phyloP scores from a whole-genome alignment of 169 alveolate species.

The Plasmodium billcollinsi region DNA sequence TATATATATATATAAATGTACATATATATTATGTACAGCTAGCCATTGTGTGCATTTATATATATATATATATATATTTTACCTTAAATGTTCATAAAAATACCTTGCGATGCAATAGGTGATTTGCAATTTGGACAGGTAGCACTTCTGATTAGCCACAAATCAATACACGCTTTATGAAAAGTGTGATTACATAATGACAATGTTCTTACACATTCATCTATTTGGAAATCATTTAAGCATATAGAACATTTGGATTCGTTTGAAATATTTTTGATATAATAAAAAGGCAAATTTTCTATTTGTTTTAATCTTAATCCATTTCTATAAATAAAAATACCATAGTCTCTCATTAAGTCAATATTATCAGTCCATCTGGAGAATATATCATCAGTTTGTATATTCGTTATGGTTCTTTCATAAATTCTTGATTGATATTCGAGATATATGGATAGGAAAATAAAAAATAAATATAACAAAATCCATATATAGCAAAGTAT shows the following conservation, averaged over 20 bases:
- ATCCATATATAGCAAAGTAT: slow-evolving; percentile 86
- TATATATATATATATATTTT: background rate
- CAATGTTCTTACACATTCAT: slow-evolving; percentile 82
- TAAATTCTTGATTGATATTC: slow-evolving; percentile 65
- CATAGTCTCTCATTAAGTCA: slow-evolving; percentile 83
- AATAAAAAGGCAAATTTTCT: slow-evolving; percentile 48
- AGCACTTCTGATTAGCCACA: slow-evolving; percentile 88
- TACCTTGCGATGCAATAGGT: slow-evolving; percentile 72
- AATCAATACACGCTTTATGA: slow-evolving; percentile 86
- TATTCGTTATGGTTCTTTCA: slow-evolving; percentile 78
- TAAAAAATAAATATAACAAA: slow-evolving; percentile 82
- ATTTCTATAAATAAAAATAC: slow-evolving; percentile 82
- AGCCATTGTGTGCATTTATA: background rate
- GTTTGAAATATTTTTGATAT: slow-evolving; percentile 17
- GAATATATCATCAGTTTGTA: slow-evolving; percentile 82
- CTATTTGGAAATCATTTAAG: slow-evolving; percentile 47
- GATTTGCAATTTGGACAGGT: slow-evolving; percentile 87
- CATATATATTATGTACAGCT: too few species aligned
- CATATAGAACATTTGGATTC: slow-evolving; percentile 60
- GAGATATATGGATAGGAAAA: slow-evolving; percentile 57
- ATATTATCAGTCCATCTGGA: slow-evolving; percentile 38
- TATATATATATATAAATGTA: too few species aligned
- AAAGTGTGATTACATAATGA: slow-evolving; percentile 86
- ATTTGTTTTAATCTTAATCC: slow-evolving; percentile 76
- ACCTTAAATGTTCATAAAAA: slow-evolving; percentile 23